Evolutionary conservation across 2,329 filamentous ascomycete genomes (phyloP), one percentile per base, ranked within the genome.

Genomic region (Penicillium polonicum): DNA sequence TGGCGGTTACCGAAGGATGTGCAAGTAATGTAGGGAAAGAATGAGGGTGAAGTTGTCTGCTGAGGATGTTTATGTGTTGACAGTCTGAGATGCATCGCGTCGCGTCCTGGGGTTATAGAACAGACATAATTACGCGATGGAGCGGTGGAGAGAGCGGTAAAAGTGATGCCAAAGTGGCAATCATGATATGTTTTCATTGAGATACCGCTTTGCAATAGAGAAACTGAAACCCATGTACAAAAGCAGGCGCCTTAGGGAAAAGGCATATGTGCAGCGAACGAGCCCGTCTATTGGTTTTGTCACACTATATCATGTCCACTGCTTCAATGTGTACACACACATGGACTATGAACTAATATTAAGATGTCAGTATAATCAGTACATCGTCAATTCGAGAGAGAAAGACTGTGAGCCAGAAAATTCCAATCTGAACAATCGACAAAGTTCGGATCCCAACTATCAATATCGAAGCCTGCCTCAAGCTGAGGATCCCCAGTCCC

Each of bases 361-460:
- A 12, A 45, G 5, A 19, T 6, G 8, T 15, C 15, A 43, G 8
- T 12, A 6, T 12, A n/a, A 15, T 2, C 23, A n/a, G 10, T 25
- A 13, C 33, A 38, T 19, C 17, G 8, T 50, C 48, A 50, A 12
- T 9, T n/a, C 31, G 44, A 48, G 21, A 52, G 57, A 27, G 54
- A 41, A 48, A 61, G 38, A 48, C 44, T 60, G 36, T 64, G 58
- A 13, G 57, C 54, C 48, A 65, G 44, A 49, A 57, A 58, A 46
- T 62, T 62, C 65, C 65, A 68, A 54, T 67, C 65, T 0, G 59
- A 58, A 53, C 62, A 62, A 13, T 62, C 65, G 6, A 61, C 36
- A 55, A 57, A 59, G 19, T 60, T 61, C 3, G 63, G 48, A 60
- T 66, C 61, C 64, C 63, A 63, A 29, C 49, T 49, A 27, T 60